Percentiles rank a stretch among this genome's conserved stretches.
phyloP scores from a whole-genome alignment of 305 asterid genomes.

The Rubia tinctorum region DNA sequence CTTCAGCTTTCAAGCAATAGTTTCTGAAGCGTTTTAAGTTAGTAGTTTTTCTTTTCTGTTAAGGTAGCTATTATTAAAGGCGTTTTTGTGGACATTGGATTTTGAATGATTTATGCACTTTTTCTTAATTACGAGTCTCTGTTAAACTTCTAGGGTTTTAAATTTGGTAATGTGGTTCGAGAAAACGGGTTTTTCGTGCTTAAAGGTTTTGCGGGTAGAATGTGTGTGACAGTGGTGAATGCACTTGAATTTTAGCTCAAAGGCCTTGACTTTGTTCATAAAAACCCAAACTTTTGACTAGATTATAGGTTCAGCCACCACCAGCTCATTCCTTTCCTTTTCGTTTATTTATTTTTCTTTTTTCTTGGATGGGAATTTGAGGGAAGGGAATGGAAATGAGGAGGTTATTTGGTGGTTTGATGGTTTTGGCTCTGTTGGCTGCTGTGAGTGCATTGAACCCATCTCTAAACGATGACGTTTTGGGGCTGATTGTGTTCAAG shows the following conservation, averaged over 20 bases:
- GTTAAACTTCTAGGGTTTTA: conserved; percentile 14
- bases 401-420: conserved; percentile 31
- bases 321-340: not conserved
- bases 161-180: conserved; percentile 23
- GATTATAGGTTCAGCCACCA: not conserved
- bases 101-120: conserved; percentile 4
- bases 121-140: not conserved
- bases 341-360: not conserved
- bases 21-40: not conserved
- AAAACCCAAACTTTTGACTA: not conserved
- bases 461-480: conserved; percentile 76
- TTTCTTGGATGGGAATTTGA: conserved; percentile 22
- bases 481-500: conserved; percentile 87
- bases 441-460: conserved; percentile 47
- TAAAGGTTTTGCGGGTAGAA: not conserved
- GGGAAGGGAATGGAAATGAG: conserved; percentile 40
- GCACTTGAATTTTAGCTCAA: conserved; percentile 6
- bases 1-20: not conserved
- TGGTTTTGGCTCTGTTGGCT: conserved; percentile 28
- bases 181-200: not conserved
- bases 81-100: conserved; percentile 6
- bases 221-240: conserved; percentile 9
- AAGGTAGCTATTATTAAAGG: not conserved
- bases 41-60: not conserved
- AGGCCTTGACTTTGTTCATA: conserved; percentile 9